Evolutionary conservation across 2,329 filamentous ascomycete species (phyloP), one percentile per base, ranked within the genome.

Genomic region (Endocalyx cinctus): DNA sequence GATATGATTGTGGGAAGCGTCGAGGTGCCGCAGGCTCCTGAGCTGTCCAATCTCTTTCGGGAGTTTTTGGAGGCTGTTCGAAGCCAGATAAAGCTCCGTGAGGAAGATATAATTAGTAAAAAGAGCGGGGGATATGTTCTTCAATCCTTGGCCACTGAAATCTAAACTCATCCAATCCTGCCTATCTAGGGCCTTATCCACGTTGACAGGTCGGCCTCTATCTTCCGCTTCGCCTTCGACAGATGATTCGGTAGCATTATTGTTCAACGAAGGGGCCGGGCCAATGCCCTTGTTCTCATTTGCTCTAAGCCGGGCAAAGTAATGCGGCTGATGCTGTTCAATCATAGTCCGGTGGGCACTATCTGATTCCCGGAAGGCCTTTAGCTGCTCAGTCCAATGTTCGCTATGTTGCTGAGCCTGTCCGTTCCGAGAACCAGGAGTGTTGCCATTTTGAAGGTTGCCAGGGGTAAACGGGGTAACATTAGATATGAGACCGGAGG

Each of bases 111-210:
- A 98, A 47, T 63, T 46, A 27, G 76, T 72, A 66, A 97, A 97
- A 19, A 98, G 70, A 27, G 84, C 77, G 7, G 77, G 67, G 1
- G 88, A 81, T 19, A 98, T 70, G 38, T 87, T 85, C 47, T 88
- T 83, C 30, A 98, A 69, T 14, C 90, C 90, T 65, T 97, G 92
- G n/a, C 92, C 92, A 49, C 89, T 92, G 58, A 97, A 82, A 61
- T 98, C 92, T 49, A 98, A 71, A 45, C 89, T 88, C 58, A 87
- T 79, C 92, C 92, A 97, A 52, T 89, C 84, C 59, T 95, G 84
- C 44, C 82, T 70, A 50, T 80, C 79, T 43, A 75, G 70, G 38
- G 75, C 70, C 51, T 76, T 75, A 39, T 84, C 77, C 35, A 84
- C 69, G 50, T 82, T 82, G 49, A 81, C 73, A 19, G 77, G 77